Percentiles rank a stretch among this genome's conserved stretches.
phyloP scores from a whole-genome alignment of 2,329 filamentous ascomycete species.

The Fusarium nelsonii region DNA sequence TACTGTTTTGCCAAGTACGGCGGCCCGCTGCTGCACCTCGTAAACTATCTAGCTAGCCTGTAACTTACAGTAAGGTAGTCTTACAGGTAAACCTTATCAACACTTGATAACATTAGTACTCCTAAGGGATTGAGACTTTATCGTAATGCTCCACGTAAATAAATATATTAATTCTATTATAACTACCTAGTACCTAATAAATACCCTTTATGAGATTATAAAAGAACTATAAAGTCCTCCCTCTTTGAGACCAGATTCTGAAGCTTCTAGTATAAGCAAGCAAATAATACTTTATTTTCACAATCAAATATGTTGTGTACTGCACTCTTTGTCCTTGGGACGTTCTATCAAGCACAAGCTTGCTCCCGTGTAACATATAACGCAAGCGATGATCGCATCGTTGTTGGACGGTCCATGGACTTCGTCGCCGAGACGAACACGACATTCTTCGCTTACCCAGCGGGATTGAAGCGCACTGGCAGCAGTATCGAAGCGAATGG shows the following conservation, averaged over 20 bases:
- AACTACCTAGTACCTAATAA: neutral
- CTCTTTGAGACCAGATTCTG: neutral
- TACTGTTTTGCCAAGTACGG: neutral
- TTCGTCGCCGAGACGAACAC: constrained; percentile 1
- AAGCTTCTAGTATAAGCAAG: neutral
- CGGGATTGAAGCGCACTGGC: neutral
- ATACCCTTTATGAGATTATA: neutral
- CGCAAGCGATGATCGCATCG: neutral
- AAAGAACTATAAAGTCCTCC: neutral
- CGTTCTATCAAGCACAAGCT: neutral
- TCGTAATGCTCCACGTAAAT: neutral
- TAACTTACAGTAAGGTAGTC: neutral
- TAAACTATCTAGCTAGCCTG: neutral
- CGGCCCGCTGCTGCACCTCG: neutral
- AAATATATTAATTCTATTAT: neutral
- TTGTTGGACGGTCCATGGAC: neutral
- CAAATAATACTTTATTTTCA: neutral
- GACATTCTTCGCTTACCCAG: neutral
- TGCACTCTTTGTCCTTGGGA: neutral
- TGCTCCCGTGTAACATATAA: neutral
- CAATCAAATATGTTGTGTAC: neutral
- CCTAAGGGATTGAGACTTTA: neutral
- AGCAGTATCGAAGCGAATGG: neutral
- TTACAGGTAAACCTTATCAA: neutral
- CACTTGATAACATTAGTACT: neutral